These are phyloP conservation scores for Bullera alba DNA, from an alignment of 768 basidiomycete species.

Conservation along the genomic window DNA sequence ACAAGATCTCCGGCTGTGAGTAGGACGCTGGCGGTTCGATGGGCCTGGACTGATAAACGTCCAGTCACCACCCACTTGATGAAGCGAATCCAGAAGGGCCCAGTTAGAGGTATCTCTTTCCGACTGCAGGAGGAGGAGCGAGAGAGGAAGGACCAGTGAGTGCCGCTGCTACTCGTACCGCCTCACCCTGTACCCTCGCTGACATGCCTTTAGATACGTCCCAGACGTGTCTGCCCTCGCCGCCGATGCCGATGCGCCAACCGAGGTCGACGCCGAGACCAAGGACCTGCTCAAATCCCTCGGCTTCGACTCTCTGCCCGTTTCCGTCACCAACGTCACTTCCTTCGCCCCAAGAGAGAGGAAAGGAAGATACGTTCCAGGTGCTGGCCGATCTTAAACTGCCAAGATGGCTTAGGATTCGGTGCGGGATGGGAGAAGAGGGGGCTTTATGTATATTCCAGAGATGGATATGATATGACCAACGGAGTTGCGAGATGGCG, in stretches of 20 bases:
- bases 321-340: slow-evolving; percentile 62
- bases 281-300: slow-evolving; percentile 87
- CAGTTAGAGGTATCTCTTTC: slow-evolving; percentile 99
- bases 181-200: neutral
- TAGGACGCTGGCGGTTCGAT: neutral
- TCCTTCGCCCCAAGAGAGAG: slow-evolving; percentile 42
- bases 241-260: slow-evolving; percentile 61
- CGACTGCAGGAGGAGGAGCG: slow-evolving; percentile 99
- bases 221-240: slow-evolving; percentile 91
- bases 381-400: slow-evolving; percentile 33
- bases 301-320: slow-evolving; percentile 88
- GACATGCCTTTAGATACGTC: slow-evolving; percentile 57
- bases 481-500: neutral
- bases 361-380: slow-evolving; percentile 38
- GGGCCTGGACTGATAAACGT: neutral
- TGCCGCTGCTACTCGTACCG: neutral
- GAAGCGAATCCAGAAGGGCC: slow-evolving; percentile 98
- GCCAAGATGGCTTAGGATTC: too few relatives aligned
- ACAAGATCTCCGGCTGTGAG: slow-evolving; percentile 90
- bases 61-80: slow-evolving; percentile 93
- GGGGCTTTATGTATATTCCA: neutral
- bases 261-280: slow-evolving; percentile 88
- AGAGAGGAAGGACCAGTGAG: slow-evolving; percentile 96
- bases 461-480: slow-evolving; percentile 2
- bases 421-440: neutral